A percentile compares a stretch with the other conserved stretches of the same genome.
phyloP scores from a whole-genome alignment of 306 rosid species.

The Vigna reflexopilosa region DNA sequence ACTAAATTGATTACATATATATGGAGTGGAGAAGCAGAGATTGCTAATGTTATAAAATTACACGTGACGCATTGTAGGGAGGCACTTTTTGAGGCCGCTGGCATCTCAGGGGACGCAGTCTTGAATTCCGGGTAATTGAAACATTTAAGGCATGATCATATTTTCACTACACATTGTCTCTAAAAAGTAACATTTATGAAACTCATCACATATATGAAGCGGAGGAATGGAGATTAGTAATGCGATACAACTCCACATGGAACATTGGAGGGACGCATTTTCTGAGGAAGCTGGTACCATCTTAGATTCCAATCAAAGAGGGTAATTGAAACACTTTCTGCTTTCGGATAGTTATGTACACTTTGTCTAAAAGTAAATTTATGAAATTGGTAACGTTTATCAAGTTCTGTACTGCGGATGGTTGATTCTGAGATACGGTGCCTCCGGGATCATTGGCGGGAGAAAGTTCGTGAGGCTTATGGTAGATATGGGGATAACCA shows the following conservation, averaged over 20 bases:
- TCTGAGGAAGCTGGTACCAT: neutral
- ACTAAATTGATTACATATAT: neutral
- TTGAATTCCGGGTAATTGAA: neutral
- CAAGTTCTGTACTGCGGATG: neutral
- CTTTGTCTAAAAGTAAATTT: neutral
- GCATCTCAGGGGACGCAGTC: neutral
- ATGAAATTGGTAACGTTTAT: neutral
- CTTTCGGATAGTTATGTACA: neutral
- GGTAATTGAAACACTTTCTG: neutral
- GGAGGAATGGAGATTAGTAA: neutral
- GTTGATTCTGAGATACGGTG: fast-evolving
- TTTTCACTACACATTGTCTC: too few species aligned
- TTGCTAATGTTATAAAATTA: too few species aligned
- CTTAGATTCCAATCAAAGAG: too few species aligned
- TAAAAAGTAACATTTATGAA: too few species aligned
- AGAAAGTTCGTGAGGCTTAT: neutral
- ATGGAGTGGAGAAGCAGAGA: neutral
- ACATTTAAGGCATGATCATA: neutral
- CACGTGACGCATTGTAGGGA: neutral
- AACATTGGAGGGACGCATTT: neutral
- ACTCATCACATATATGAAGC: neutral
- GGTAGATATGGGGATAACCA: neutral
- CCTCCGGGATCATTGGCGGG: neutral
- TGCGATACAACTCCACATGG: neutral
- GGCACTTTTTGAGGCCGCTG: neutral